Evolutionary conservation across 768 basidiomycete species (phyloP).

Genomic region (Rhodotorula toruloides): DNA sequence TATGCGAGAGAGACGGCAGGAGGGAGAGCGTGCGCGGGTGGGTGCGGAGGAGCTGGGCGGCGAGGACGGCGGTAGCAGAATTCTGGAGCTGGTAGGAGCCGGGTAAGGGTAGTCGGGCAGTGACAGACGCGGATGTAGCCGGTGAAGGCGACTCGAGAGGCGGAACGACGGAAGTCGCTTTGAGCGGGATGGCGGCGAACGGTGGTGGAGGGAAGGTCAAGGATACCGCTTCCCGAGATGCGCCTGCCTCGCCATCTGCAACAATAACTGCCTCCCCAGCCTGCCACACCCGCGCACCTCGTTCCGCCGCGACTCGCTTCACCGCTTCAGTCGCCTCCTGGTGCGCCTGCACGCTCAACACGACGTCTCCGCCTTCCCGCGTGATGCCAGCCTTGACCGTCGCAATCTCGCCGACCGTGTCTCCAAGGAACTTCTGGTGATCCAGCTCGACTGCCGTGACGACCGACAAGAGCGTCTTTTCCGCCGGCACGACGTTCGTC

Average conservation of each 20-base stretch:
- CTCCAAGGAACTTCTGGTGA: constrained; percentile 83
- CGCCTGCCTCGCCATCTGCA: neutral
- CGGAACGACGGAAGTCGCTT: neutral
- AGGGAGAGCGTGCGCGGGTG: constrained; percentile 44
- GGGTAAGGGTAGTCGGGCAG: constrained; percentile 56
- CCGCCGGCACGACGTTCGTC: constrained; percentile 77
- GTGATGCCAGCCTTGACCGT: constrained; percentile 78
- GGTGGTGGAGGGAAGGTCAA: neutral
- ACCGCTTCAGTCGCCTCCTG: constrained; percentile 43
- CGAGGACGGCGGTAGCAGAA: constrained; percentile 61
- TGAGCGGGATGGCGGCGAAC: constrained; percentile 7
- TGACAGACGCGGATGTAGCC: neutral
- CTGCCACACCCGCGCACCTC: constrained; percentile 50
- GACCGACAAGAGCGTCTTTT: constrained; percentile 66
- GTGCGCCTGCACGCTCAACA: constrained; percentile 46
- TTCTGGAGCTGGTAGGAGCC: constrained; percentile 84
- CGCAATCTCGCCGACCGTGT: constrained; percentile 67
- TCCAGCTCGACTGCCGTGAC: constrained; percentile 85
- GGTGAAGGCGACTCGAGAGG: neutral
- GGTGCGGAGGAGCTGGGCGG: constrained; percentile 58
- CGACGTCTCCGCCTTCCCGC: constrained; percentile 50
- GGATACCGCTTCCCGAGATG: too few relatives aligned
- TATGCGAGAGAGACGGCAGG: constrained; percentile 41
- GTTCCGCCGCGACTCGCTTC: constrained; percentile 50
- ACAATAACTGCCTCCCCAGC: constrained; percentile 47